Base-by-base conservation (phyloP, 2,329 filamentous ascomycete genomes). In the Leptographium galeiforme region DNA sequence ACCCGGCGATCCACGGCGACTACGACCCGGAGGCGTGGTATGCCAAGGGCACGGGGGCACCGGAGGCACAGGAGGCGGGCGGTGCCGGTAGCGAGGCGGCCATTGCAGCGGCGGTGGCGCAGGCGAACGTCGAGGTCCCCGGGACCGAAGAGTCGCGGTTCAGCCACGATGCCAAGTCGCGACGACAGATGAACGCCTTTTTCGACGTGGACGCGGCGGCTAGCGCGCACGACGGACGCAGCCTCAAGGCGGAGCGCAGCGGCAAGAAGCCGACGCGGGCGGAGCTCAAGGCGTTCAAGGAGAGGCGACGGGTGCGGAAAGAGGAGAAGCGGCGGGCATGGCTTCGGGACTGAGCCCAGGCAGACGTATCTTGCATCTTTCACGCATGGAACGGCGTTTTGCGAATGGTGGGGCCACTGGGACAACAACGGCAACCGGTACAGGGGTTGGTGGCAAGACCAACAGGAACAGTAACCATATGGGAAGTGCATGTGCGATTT, bases 1-100 rank as follows among this genome's bases (percentile, higher is more conserved):
- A 97, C 65, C 93, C 93, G 1, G 87, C 89, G 30, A 91, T 98
- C 47, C 93, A 98, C 66, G 93, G 93, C 61, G 86, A 90, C 70
- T 98, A 96, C 72, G 93, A 98, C 63, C 89, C 90, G 5, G 93
- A 84, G 56, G 91, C 93, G n/a, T 87, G 89, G 72, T 98, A 98
- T 66, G 91, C 93, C 12, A 78, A 87, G 64, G 56, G 63, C 68
- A 16, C 5, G 4, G 36, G 38, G 6, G 25, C 18, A 13, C 1
- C 18, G 2, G 30, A 16, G 12, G 48, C 60, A 64, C 12, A 62
- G n/a, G n/a, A n/a, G 13, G 36, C 8, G 14, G 61, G 65, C 11
- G 61, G 64, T 12, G 63, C 62, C 13, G 61, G 65, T n/a, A 0
- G 59, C 30, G 53, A 41, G 14, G 36, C 30, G 4, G 54, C 19